Conservation (phyloP, 2,329 filamentous ascomycete species). For the Botrytis pseudocinerea region DNA sequence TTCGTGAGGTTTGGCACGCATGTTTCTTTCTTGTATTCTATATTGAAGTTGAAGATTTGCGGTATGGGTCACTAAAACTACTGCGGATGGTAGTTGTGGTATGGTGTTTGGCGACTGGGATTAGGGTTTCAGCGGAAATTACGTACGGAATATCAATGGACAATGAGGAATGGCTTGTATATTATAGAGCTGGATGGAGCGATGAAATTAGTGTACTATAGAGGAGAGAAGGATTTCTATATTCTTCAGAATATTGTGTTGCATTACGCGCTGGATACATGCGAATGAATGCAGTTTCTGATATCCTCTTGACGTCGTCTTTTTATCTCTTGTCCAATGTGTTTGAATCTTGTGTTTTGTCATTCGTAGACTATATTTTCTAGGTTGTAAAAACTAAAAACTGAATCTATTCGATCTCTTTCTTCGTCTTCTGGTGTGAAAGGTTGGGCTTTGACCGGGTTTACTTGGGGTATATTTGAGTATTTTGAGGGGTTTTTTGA, state of each 20-base stretch:
- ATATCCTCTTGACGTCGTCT: neutral
- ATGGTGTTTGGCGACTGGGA: slow-evolving; percentile 6
- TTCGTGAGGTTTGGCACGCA: neutral
- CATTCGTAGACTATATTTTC: neutral
- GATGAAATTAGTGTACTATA: neutral
- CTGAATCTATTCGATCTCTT: neutral
- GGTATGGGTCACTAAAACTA: neutral
- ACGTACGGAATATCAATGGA: neutral
- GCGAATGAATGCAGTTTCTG: neutral
- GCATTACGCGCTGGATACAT: neutral
- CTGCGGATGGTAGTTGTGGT: neutral
- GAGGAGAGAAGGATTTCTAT: neutral
- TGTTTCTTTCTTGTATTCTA: neutral
- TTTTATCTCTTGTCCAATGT: neutral
- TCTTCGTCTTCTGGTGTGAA: neutral
- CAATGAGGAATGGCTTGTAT: slow-evolving; percentile 3
- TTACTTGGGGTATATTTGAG: neutral
- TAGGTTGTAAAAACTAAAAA: too few species aligned
- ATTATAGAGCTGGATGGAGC: neutral
- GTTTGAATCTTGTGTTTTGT: neutral
- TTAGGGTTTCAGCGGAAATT: neutral
- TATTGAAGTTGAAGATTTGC: slow-evolving; percentile 1
- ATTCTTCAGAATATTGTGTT: neutral
- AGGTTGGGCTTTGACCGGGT: neutral
- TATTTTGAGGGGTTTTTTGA: neutral